A percentile compares a stretch with the other conserved stretches of the same genome.
Evolutionary conservation across 2,329 filamentous ascomycete genomes (phyloP).

Genomic region (Fusarium globosum): DNA sequence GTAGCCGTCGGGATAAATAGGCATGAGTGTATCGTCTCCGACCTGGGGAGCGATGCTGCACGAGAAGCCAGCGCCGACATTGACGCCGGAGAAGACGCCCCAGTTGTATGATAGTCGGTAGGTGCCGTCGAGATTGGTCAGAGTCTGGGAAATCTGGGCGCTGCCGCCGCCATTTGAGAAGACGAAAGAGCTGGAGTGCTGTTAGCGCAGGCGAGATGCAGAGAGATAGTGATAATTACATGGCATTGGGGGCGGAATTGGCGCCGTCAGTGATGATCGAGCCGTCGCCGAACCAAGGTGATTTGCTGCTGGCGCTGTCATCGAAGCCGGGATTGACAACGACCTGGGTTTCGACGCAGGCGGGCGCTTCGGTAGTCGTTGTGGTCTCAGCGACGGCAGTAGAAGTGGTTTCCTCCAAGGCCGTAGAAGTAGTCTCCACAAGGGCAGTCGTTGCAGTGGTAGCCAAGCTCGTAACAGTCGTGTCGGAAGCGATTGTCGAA

Average conservation of each 20-base stretch:
- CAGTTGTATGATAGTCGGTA: not conserved
- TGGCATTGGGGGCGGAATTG: not conserved
- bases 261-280: fast-evolving
- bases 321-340: conserved; percentile 1
- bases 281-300: not conserved
- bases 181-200: not conserved
- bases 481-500: not conserved
- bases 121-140: not conserved
- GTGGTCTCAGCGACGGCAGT: not conserved
- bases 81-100: not conserved
- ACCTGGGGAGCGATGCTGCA: not conserved
- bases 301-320: not conserved
- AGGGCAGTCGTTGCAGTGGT: not conserved
- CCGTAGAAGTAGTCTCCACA: not conserved
- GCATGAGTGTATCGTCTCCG: not conserved
- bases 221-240: not conserved
- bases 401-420: not conserved
- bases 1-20: fast-evolving
- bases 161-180: not conserved
- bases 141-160: not conserved
- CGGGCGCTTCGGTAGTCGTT: not conserved
- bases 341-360: not conserved
- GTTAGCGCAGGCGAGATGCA: fast-evolving
- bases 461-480: not conserved
- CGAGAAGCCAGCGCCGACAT: fast-evolving